A percentile compares a stretch with the other conserved stretches of the same genome.
These are phyloP conservation scores for Leccinum broughii DNA, from an alignment of 768 basidiomycete genomes.

Conservation along the genomic window DNA sequence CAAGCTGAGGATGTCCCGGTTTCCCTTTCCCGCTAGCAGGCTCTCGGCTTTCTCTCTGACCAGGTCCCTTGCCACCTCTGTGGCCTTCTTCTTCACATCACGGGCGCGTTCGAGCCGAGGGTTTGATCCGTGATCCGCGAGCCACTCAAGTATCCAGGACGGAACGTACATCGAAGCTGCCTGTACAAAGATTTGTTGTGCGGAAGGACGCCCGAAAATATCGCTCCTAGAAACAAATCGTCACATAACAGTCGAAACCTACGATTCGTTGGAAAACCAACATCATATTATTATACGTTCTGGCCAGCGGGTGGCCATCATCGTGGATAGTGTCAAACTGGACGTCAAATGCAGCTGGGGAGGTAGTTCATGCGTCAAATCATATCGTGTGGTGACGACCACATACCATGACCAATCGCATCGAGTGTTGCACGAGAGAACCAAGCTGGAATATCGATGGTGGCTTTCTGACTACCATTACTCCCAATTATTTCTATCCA, in stretches of 20 bases:
- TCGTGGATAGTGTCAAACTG: slow-evolving; percentile 35
- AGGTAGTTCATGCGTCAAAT: neutral
- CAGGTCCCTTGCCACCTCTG: slow-evolving; percentile 16
- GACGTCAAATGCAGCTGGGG: slow-evolving; percentile 49
- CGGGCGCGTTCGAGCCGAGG: slow-evolving; percentile 23
- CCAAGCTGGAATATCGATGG: neutral
- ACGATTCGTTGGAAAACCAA: slow-evolving; percentile 3
- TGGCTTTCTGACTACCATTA: neutral
- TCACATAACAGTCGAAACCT: slow-evolving; percentile 7
- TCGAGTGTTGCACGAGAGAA: neutral
- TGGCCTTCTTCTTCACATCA: slow-evolving; percentile 4
- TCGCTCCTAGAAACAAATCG: slow-evolving; percentile 15
- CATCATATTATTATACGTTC: slow-evolving; percentile 13
- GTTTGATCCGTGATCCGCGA: slow-evolving; percentile 31
- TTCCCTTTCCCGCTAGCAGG: slow-evolving; percentile 17
- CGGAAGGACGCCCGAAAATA: slow-evolving; percentile 20
- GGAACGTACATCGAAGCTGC: slow-evolving; percentile 19
- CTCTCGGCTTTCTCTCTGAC: slow-evolving; percentile 18
- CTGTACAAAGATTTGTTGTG: slow-evolving; percentile 18
- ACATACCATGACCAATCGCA: slow-evolving; percentile 49
- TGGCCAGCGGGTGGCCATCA: slow-evolving; percentile 13
- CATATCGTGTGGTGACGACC: neutral
- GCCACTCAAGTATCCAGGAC: slow-evolving; percentile 30
- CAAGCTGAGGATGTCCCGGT: slow-evolving; percentile 30
- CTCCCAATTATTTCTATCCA: neutral